These are phyloP conservation scores for Prunus mume DNA, from an alignment of 306 rosid genomes.

Conservation along the genomic window DNA sequence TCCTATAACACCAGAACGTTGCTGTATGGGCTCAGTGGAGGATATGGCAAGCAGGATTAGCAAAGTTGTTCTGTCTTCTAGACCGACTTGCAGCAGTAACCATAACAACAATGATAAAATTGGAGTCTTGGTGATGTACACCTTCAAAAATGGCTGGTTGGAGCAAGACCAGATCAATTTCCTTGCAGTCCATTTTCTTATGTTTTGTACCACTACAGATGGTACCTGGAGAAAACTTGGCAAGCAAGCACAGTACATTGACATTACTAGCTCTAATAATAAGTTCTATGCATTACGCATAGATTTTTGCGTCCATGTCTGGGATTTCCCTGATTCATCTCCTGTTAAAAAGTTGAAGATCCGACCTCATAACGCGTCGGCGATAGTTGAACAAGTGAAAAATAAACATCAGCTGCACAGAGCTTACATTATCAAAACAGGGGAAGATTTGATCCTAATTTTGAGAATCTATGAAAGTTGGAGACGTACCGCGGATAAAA, in stretches of 20 bases:
- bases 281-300: not conserved
- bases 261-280: not conserved
- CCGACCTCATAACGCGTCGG: not conserved
- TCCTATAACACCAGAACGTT: not conserved
- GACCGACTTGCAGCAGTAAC: not conserved
- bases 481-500: not conserved
- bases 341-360: not conserved
- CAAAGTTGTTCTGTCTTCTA: not conserved
- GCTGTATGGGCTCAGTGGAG: not conserved
- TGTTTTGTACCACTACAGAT: not conserved
- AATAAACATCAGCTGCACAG: not conserved
- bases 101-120: not conserved
- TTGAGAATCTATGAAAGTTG: not conserved
- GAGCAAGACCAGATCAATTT: not conserved
- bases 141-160: not conserved
- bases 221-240: not conserved
- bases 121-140: not conserved
- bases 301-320: not conserved
- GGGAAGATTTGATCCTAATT: not conserved
- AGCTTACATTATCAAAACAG: not conserved
- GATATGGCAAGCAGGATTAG: not conserved
- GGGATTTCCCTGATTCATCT: not conserved
- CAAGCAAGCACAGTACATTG: not conserved
- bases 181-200: not conserved
- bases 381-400: not conserved